Evolutionary conservation across 306 rosid species (phyloP).

Genomic region (Malus orientalis): DNA sequence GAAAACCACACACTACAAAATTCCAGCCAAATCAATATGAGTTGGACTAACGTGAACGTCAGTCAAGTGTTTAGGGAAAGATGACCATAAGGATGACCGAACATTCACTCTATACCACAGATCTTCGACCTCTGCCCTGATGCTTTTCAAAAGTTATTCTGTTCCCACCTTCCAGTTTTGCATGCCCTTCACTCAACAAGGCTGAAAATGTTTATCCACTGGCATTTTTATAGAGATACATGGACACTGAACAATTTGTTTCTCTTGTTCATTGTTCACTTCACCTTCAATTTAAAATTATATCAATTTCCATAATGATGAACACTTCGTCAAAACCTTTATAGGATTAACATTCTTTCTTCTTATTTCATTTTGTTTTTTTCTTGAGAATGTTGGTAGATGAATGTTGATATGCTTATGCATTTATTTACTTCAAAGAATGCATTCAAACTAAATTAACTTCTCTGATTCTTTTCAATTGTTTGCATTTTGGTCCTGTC

Average conservation of each 20-base stretch:
- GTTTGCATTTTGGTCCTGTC: conserved; percentile 12
- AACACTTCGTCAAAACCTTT: background rate
- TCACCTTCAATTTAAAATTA: background rate
- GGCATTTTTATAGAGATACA: background rate
- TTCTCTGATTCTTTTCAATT: conserved; percentile 3
- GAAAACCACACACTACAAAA: background rate
- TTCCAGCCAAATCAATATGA: background rate
- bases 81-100: background rate
- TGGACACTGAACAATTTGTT: background rate
- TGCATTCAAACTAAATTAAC: background rate
- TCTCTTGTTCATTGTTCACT: background rate
- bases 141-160: background rate
- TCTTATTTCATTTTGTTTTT: background rate
- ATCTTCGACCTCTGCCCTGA: background rate
- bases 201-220: background rate
- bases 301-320: background rate
- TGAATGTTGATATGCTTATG: background rate
- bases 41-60: background rate
- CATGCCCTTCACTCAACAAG: background rate
- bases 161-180: background rate
- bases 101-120: background rate
- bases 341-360: background rate
- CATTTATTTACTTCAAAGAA: background rate
- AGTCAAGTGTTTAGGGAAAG: background rate
- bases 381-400: background rate